phyloP scores from a whole-genome alignment of 257 asterid species.

The Solanum dulcamara region DNA sequence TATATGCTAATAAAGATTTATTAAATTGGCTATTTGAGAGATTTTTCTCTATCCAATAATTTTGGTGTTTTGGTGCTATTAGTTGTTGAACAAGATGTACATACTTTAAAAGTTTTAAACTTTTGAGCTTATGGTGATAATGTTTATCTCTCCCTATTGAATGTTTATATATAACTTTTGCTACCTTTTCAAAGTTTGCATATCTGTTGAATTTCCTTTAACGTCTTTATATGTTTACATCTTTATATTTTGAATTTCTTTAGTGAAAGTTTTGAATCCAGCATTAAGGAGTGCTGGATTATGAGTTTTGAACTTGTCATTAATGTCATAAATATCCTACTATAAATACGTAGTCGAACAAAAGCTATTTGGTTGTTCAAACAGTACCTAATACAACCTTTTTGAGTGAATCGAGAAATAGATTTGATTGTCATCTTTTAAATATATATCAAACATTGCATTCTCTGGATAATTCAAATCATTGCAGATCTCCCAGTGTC shows the following conservation, averaged over 20 bases:
- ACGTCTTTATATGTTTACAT: too few relatives aligned
- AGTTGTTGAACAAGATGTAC: not conserved
- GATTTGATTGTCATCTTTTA: not conserved
- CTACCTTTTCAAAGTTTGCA: too few relatives aligned
- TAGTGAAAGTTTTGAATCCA: too few relatives aligned
- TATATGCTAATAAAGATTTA: not conserved
- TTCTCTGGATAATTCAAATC: not conserved
- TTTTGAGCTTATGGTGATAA: not conserved
- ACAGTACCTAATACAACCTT: not conserved
- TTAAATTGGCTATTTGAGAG: not conserved
- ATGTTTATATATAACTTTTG: too few relatives aligned
- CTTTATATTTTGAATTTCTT: too few relatives aligned
- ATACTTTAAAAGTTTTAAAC: not conserved
- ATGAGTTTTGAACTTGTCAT: not conserved
- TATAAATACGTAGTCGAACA: not conserved
- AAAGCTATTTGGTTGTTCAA: not conserved
- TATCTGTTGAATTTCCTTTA: too few relatives aligned
- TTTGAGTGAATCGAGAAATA: not conserved
- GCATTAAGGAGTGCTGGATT: too few relatives aligned
- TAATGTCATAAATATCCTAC: not conserved
- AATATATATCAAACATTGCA: not conserved
- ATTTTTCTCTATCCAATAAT: not conserved
- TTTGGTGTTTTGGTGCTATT: not conserved
- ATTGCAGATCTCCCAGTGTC: not conserved
- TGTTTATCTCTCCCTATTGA: not conserved